Evolutionary conservation across 495 filamentous ascomycete species (phyloP), one percentile per base, ranked within the genome.

Genomic region (Aspergillus ellipticus): DNA sequence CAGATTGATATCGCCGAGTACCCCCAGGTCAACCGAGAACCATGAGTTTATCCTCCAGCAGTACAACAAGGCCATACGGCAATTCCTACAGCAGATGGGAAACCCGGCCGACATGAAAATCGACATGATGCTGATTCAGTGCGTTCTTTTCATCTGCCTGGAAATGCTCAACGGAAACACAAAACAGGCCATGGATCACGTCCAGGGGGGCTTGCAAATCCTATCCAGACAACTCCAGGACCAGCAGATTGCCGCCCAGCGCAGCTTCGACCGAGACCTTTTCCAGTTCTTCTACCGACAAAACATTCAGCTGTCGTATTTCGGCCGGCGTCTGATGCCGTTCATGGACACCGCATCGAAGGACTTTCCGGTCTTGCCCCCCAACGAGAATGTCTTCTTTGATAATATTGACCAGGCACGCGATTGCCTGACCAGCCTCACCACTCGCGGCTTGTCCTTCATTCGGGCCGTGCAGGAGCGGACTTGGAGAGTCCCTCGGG

Each of bases 41-140:
- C 55, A 66, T 7, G 17, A 53, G 2, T 68, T 83, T 39, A 74
- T 76, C 22, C 66, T 84, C 5, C 66, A 67, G 45, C 80, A 83
- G 55, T 85, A 84, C 59, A 82, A 81, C 55, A 71, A 74, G 45
- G 78, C 82, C 11, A 84, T 84, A 3, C 31, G 6, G 2, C 9
- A 7, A 3, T 33, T 33, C 31, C 31, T 33, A 13, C 31, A 33
- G 31, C 31, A 33, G 13, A 33, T 33, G 31, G 31, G 7, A 33
- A 33, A 9, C 7, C 31, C 31, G 9, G 13, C 31, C 7, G 31
- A 33, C 13, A 2, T 3, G 7, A 13, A 7, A 13, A 4, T 33
- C 31, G 31, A 33, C 31, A 10, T 13, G 31, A 33, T 33, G 31
- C 13, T 33, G 31, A 33, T 33, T 9, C 31, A 33, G 13, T 33